Percentiles rank a stretch among this genome's conserved stretches.
Conservation (phyloP, 768 basidiomycete genomes). For the Coprinopsis marcescibilis region DNA sequence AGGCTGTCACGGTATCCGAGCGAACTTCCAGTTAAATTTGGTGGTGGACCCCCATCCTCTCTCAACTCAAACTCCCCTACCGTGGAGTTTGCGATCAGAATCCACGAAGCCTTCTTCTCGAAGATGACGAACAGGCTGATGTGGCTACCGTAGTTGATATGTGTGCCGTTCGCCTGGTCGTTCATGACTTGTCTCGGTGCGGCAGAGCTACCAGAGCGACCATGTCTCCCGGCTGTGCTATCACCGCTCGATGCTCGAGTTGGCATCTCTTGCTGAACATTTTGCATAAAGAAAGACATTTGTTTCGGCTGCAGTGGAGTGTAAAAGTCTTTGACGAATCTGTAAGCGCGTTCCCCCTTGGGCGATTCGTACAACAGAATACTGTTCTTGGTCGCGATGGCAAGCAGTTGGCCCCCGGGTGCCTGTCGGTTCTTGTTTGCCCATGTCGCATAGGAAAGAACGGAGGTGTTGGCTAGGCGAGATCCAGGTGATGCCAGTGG, state of each 20-base stretch:
- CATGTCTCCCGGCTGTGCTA: conserved; percentile 31
- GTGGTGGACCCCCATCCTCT: conserved; percentile 30
- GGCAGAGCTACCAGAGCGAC: conserved; percentile 36
- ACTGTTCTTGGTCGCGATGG: conserved; percentile 67
- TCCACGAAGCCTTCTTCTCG: conserved; percentile 84
- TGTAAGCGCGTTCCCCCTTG: conserved; percentile 75
- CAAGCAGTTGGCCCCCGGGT: conserved; percentile 51
- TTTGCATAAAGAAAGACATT: conserved; percentile 67
- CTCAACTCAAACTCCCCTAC: conserved; percentile 73
- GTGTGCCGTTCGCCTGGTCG: conserved; percentile 22
- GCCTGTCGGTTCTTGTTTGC: conserved; percentile 45
- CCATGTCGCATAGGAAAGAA: conserved; percentile 67
- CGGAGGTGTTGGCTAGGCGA: conserved; percentile 50
- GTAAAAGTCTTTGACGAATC: conserved; percentile 87
- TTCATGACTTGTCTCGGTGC: conserved; percentile 26
- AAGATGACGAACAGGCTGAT: conserved; percentile 78
- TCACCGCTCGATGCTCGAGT: conserved; percentile 38
- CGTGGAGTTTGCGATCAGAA: conserved; percentile 73
- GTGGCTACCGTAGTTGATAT: conserved; percentile 54
- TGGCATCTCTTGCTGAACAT: conserved; percentile 42
- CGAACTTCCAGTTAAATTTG: conserved; percentile 9
- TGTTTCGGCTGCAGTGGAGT: conserved; percentile 64
- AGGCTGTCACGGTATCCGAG: conserved; percentile 4
- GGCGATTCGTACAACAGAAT: conserved; percentile 79
- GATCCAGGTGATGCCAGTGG: conserved; percentile 68